These are phyloP conservation scores for Aspergillus bombycis DNA, from an alignment of 2,329 filamentous ascomycete genomes.

Conservation along the genomic window DNA sequence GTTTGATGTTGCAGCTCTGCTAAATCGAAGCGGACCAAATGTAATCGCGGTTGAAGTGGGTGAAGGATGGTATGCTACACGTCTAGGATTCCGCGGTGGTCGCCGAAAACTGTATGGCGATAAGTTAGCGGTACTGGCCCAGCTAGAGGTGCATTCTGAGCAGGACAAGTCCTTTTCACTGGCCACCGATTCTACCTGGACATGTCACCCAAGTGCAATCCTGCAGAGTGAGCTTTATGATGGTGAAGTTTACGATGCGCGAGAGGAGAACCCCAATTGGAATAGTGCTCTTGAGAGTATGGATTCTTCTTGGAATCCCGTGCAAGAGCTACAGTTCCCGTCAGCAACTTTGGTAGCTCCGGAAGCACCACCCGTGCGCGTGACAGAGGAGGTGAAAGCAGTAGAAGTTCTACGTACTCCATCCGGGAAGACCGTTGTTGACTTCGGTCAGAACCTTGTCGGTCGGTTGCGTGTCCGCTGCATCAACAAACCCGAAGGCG, in stretches of 20 bases:
- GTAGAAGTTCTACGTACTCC: constrained; percentile 35
- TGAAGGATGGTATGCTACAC: constrained; percentile 54
- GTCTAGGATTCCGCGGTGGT: constrained; percentile 33
- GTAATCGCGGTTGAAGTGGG: constrained; percentile 47
- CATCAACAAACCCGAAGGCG: constrained; percentile 17
- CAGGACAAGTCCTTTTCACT: constrained; percentile 17
- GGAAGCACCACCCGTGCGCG: constrained; percentile 50
- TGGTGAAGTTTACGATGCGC: constrained; percentile 56
- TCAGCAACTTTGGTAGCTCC: constrained; percentile 43
- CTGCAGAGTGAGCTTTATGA: constrained; percentile 52
- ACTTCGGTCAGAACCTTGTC: constrained; percentile 64
- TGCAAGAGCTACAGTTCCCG: constrained; percentile 33
- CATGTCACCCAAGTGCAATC: constrained; percentile 23
- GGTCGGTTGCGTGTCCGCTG: constrained; percentile 50
- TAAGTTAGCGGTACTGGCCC: constrained; percentile 30
- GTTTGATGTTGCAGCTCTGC: constrained; percentile 52
- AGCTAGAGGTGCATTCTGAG: constrained; percentile 31
- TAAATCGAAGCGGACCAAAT: constrained; percentile 42
- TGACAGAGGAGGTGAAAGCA: constrained; percentile 34
- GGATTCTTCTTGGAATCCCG: constrained; percentile 32
- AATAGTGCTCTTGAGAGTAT: constrained; percentile 22
- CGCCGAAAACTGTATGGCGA: constrained; percentile 29
- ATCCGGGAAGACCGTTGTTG: constrained; percentile 54
- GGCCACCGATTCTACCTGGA: constrained; percentile 30
- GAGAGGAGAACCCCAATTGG: constrained; percentile 31